A percentile compares a stretch with the other conserved stretches of the same genome.
Evolutionary conservation across 2,329 filamentous ascomycete species (phyloP).

Genomic region (Sporothrix pseudoabietina): DNA sequence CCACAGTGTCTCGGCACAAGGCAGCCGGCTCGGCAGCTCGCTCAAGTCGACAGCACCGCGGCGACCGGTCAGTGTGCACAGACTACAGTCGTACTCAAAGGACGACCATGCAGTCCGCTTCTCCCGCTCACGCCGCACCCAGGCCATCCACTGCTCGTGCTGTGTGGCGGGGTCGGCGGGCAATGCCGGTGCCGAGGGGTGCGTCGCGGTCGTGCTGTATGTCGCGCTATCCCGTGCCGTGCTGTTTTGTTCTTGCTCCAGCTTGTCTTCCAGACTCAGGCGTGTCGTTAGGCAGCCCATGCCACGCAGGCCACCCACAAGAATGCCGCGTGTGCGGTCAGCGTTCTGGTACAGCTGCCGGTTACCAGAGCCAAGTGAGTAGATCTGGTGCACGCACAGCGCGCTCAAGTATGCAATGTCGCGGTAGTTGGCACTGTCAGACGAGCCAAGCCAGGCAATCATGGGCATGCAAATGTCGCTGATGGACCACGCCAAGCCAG

Average conservation of each 20-base stretch:
- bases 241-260: constrained; percentile 11
- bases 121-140: constrained; percentile 37
- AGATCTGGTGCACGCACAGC: constrained; percentile 41
- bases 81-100: constrained; percentile 43
- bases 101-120: constrained; percentile 39
- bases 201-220: background rate
- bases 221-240: background rate
- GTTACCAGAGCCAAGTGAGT: constrained; percentile 41
- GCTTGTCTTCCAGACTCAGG: constrained; percentile 24
- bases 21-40: constrained; percentile 39
- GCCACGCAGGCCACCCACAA: constrained; percentile 39
- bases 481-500: constrained; percentile 35
- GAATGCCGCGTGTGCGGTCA: constrained; percentile 38
- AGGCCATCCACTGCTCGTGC: constrained; percentile 36
- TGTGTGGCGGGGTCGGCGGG: constrained; percentile 10
- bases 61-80: constrained; percentile 40
- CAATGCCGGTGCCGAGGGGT: constrained; percentile 20
- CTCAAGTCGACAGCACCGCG: constrained; percentile 40
- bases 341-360: constrained; percentile 40
- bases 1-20: constrained; percentile 40
- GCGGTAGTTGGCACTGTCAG: constrained; percentile 37
- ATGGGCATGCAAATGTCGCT: constrained; percentile 39
- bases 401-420: constrained; percentile 39
- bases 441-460: constrained; percentile 39
- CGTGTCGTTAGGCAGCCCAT: constrained; percentile 38